Evolutionary conservation across 2,329 filamentous ascomycete genomes (phyloP), one percentile per base, ranked within the genome.

Genomic region (Trichoderma arundinaceum): DNA sequence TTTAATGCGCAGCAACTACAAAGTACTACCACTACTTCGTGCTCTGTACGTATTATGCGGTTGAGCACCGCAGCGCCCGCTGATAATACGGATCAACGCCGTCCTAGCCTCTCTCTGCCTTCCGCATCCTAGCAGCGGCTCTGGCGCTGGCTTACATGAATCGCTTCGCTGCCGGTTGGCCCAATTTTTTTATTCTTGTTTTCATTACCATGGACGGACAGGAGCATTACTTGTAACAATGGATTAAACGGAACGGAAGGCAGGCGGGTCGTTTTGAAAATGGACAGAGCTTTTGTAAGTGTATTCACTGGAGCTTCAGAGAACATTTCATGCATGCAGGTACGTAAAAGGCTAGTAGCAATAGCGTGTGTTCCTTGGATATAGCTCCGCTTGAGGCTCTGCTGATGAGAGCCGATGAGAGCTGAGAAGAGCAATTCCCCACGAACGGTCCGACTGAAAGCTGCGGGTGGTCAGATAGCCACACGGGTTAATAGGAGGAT

Each of bases 311-410:
- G 39, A 9, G 32, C 8, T 49, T 51, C 44, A 28, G 46, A 49
- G 57, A 60, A 32, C 12, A 38, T 28, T 35, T 49, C 33, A 49
- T 51, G 57, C 19, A 38, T 60, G 44, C 33, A 60, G 32, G 33
- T 39, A 38, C 33, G 19, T 17, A 17, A 17, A 60, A 22, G 28
- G 44, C 33, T 44, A 58, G 54, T 15, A 44, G 10, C 32, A 44
- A n/a, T 17, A 58, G 17, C 15, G 32, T 4, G 32, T 46, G 10
- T n/a, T 13, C 41, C n/a, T 58, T 17, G 28, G n/a, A 33, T 51
- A 33, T 33, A 32, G 48, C 48, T 51, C 48, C 48, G 28, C 17
- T 33, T 58, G 54, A 58, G 54, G 44, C 57, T 60, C 17, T 49
- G 33, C 17, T 22, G 4, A 49, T 33, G n/a, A 19, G 13, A 59